A percentile compares a stretch with the other conserved stretches of the same genome.
phyloP scores from a whole-genome alignment of 2,329 filamentous ascomycete genomes.

The Cadophora sp. region DNA sequence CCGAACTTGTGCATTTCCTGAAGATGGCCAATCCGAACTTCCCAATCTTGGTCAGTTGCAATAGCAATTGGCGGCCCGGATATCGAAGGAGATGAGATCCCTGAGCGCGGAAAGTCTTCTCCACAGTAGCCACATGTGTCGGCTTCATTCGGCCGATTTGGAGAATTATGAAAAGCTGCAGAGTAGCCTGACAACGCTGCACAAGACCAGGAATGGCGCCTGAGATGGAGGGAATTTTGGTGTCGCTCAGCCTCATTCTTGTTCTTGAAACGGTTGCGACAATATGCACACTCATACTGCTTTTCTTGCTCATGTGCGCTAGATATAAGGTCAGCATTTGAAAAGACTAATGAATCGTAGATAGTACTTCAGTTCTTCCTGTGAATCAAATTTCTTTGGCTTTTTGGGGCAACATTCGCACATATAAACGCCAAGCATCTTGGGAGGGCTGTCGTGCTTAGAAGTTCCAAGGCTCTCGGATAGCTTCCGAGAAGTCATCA shows the following conservation, averaged over 20 bases:
- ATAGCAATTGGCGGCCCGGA: slow-evolving; percentile 52
- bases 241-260: slow-evolving; percentile 98
- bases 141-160: slow-evolving; percentile 66
- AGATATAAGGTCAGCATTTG: slow-evolving; percentile 37
- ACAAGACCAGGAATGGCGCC: slow-evolving; percentile 96
- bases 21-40: slow-evolving; percentile 83
- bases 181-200: slow-evolving; percentile 80
- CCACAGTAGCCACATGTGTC: slow-evolving; percentile 97
- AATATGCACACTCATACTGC: slow-evolving; percentile 92
- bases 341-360: not conserved
- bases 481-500: slow-evolving; percentile 52
- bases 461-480: slow-evolving; percentile 47
- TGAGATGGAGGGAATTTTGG: slow-evolving; percentile 91
- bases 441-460: slow-evolving; percentile 56
- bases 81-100: slow-evolving; percentile 46
- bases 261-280: slow-evolving; percentile 96
- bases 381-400: slow-evolving; percentile 90
- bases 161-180: slow-evolving; percentile 86
- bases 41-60: slow-evolving; percentile 86
- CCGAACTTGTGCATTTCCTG: slow-evolving; percentile 94
- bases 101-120: slow-evolving; percentile 72
- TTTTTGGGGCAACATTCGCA: slow-evolving; percentile 98
- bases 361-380: slow-evolving; percentile 82
- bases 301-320: slow-evolving; percentile 93
- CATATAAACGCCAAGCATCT: slow-evolving; percentile 67